phyloP scores from a whole-genome alignment of 805 yeast genomes.

The Komagataella phaffii region DNA sequence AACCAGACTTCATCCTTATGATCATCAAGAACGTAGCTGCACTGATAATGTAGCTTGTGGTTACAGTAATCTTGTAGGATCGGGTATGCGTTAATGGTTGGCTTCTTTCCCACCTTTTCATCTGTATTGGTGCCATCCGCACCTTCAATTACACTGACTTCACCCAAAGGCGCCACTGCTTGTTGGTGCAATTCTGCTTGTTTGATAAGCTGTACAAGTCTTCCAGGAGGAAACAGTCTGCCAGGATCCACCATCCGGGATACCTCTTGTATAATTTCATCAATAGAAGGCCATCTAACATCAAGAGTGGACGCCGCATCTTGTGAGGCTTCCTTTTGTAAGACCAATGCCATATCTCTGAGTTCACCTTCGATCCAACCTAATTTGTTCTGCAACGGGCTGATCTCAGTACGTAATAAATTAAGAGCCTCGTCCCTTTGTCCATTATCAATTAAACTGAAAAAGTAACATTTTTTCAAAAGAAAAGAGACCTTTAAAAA shows the following conservation, averaged over 20 bases:
- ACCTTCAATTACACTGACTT: background rate
- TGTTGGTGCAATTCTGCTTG: background rate
- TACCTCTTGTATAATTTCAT: background rate
- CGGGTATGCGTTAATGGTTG: background rate
- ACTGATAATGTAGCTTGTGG: constrained; percentile 30
- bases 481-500: background rate
- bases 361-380: constrained; percentile 1
- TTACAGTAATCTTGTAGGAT: background rate
- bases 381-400: background rate
- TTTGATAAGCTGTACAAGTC: background rate
- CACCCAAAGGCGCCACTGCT: background rate
- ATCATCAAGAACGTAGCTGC: constrained; percentile 29
- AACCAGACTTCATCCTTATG: constrained; percentile 80
- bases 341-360: background rate
- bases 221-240: background rate
- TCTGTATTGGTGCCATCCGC: background rate
- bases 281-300: background rate
- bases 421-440: background rate
- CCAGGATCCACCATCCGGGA: background rate
- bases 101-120: background rate
- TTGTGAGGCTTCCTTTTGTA: background rate
- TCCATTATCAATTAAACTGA: constrained; percentile 1
- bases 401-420: constrained; percentile 1
- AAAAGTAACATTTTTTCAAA: background rate
- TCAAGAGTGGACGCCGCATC: constrained; percentile 1